Evolutionary conservation across 2,329 filamentous ascomycete species (phyloP), one percentile per base, ranked within the genome.

Genomic region (Grosmannia penicillata): DNA sequence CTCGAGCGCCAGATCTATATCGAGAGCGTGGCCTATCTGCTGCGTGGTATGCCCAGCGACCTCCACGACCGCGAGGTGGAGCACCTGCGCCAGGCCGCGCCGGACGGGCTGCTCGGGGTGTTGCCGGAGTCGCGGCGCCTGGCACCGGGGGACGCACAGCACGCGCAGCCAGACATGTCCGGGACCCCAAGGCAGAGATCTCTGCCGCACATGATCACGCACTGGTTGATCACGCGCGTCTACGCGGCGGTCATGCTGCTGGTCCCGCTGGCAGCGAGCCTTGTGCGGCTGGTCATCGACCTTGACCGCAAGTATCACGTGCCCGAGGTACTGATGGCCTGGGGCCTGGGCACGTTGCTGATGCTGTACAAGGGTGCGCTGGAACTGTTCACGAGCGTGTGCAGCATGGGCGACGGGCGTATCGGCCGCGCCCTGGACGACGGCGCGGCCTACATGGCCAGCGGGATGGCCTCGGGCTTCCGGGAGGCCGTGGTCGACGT

Each of bases 1-100:
- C 66, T 74, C 47, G 68, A 71, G 36, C 66, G 77, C 21, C 71
- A 73, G 45, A 63, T 78, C 9, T 82, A 79, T 53, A 56, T 82
- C 35, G 72, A 80, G 47, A 68, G 72, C 41, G 55, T 78, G 4
- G 67, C 69, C 3, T 79, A 79, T 51, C 60, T 82, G 19, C 61
- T 82, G n/a, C 67, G 67, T 43, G 76, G 70, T 8, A 61, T 82
- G 0, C 78, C 78, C 0, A 43, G 55, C 2, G 61, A 78, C 36
- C 63, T 82, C 23, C 68, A 66, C 24, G 55, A 57, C 3, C 63
- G 67, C 44, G 78, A 82, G 51, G 52, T 57, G 22, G 50, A 66
- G 19, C 64, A 63, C 33, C 57, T 79, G 5, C 63, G 62, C 27
- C 61, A 59, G 19, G 64, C 72, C 1, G 53, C 75, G 5, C 72